Conservation (phyloP, 768 basidiomycete genomes). For the Trametes punicea region DNA sequence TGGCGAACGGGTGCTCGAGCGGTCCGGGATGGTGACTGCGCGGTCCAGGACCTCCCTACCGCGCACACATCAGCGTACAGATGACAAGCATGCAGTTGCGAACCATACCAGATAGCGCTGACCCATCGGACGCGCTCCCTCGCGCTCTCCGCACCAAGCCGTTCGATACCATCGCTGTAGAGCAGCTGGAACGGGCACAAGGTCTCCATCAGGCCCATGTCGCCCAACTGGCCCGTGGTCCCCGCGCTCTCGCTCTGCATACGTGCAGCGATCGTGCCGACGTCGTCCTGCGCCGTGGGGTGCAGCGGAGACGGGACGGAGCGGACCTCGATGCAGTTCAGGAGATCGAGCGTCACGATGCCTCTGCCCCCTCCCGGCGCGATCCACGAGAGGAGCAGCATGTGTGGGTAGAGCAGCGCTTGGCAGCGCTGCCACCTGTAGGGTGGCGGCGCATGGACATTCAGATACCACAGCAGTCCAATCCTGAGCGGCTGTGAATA, state of each 20-base stretch:
- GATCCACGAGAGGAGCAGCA: constrained; percentile 84
- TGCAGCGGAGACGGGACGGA: constrained; percentile 80
- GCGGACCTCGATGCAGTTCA: constrained; percentile 85
- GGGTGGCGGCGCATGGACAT: constrained; percentile 79
- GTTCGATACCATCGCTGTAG: constrained; percentile 86
- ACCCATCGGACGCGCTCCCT: constrained; percentile 89
- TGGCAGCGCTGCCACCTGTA: constrained; percentile 82
- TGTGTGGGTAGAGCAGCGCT: constrained; percentile 78
- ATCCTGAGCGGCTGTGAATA: constrained; percentile 74
- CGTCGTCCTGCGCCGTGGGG: constrained; percentile 77
- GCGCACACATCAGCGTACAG: not conserved
- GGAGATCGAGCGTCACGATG: constrained; percentile 79
- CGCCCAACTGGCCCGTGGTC: constrained; percentile 35
- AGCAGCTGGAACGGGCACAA: constrained; percentile 89
- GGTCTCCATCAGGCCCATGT: constrained; percentile 53
- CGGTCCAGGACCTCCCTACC: constrained; percentile 77
- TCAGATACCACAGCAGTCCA: constrained; percentile 87
- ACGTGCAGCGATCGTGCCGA: constrained; percentile 80
- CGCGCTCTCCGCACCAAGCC: constrained; percentile 85
- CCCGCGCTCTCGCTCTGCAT: constrained; percentile 48
- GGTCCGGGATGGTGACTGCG: constrained; percentile 48
- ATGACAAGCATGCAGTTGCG: constrained; percentile 1
- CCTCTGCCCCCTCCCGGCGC: constrained; percentile 80
- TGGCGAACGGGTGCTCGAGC: constrained; percentile 48
- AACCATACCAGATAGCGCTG: constrained; percentile 76